Conservation (phyloP, 2,329 filamentous ascomycete species). For the Sporothrix inflata region DNA sequence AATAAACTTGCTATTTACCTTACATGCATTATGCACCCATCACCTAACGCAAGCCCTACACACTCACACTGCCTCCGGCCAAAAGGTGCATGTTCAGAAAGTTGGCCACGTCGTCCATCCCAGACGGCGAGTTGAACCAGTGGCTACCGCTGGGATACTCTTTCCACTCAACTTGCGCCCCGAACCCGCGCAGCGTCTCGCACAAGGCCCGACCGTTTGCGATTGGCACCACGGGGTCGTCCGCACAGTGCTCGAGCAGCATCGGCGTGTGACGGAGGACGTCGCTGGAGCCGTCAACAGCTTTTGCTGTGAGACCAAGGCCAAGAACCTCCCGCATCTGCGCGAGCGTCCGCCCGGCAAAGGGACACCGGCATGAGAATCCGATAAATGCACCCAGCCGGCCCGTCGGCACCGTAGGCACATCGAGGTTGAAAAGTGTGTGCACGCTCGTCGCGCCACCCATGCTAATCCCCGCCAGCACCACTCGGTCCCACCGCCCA, state of each 20-base stretch:
- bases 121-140: slow-evolving; percentile 49
- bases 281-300: slow-evolving; percentile 33
- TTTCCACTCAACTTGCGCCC: slow-evolving; percentile 45
- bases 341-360: slow-evolving; percentile 40
- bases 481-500: slow-evolving; percentile 36
- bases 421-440: slow-evolving; percentile 25
- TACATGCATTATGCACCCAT: background rate
- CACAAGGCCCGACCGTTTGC: slow-evolving; percentile 43
- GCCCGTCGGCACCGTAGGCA: background rate
- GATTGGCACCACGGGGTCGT: slow-evolving; percentile 48
- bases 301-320: slow-evolving; percentile 20
- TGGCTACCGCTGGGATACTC: slow-evolving; percentile 50
- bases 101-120: slow-evolving; percentile 45
- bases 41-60: background rate
- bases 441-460: slow-evolving; percentile 42
- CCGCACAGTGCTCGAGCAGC: slow-evolving; percentile 49
- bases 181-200: slow-evolving; percentile 44
- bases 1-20: background rate
- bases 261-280: slow-evolving; percentile 47
- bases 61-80: background rate
- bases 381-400: slow-evolving; percentile 43
- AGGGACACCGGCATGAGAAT: slow-evolving; percentile 46
- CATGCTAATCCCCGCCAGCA: slow-evolving; percentile 52
- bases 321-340: slow-evolving; percentile 42
- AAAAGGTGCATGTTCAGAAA: slow-evolving; percentile 14